These are phyloP conservation scores for Helenozyma baotianmanensis DNA, from an alignment of 805 yeast genomes.

Conservation along the genomic window DNA sequence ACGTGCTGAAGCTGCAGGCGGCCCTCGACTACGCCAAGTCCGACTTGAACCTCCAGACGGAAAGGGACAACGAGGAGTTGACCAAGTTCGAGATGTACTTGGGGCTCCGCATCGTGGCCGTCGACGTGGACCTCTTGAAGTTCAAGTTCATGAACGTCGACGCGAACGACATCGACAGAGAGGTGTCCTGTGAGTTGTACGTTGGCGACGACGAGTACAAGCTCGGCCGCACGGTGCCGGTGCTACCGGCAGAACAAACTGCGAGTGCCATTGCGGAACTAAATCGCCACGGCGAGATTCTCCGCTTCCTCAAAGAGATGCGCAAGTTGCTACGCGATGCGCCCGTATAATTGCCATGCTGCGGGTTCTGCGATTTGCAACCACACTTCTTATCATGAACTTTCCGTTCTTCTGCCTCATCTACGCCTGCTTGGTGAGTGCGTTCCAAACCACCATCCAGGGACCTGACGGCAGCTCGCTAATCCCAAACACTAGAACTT, in stretches of 20 bases:
- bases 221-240: slow-evolving; percentile 11
- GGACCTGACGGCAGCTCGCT: slow-evolving; percentile 2
- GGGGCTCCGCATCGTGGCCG: slow-evolving; percentile 53
- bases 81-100: slow-evolving; percentile 47
- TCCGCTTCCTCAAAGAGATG: slow-evolving; percentile 11
- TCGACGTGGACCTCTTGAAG: slow-evolving; percentile 40
- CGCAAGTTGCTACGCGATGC: slow-evolving; percentile 7
- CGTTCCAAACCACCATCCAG: too few species aligned
- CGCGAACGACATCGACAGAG: slow-evolving; percentile 35
- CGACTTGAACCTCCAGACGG: slow-evolving; percentile 39
- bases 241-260: slow-evolving; percentile 7
- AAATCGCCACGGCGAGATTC: slow-evolving; percentile 12
- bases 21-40: slow-evolving; percentile 30
- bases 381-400: too few species aligned
- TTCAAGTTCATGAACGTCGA: slow-evolving; percentile 50
- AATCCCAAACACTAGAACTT: slow-evolving; percentile 7
- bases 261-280: slow-evolving; percentile 7
- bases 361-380: not conserved
- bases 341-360: too few species aligned
- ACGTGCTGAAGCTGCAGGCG: slow-evolving; percentile 25
- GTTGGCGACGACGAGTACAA: slow-evolving; percentile 32
- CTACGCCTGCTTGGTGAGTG: too few species aligned
- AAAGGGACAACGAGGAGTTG: slow-evolving; percentile 49
- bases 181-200: slow-evolving; percentile 42
- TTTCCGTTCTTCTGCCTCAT: too few species aligned